A percentile compares a stretch with the other conserved stretches of the same genome.
phyloP scores from a whole-genome alignment of 2,329 filamentous ascomycete species.

The Neofusicoccum kwambonambiense region DNA sequence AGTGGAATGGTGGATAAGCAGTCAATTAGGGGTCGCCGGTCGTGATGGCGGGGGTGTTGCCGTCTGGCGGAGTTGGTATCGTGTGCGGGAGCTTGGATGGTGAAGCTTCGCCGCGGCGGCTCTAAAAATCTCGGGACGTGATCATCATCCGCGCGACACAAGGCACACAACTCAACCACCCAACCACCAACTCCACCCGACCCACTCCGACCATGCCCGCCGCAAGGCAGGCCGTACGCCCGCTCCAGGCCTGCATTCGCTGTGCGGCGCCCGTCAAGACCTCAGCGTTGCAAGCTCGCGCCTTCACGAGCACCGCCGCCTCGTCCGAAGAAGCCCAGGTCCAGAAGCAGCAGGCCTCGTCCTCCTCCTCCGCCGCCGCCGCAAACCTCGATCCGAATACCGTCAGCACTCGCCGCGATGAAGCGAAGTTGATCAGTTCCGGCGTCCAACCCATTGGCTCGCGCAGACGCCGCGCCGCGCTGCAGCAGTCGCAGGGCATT shows the following conservation, averaged over 20 bases:
- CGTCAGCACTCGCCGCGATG: constrained; percentile 63
- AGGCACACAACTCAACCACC: not conserved
- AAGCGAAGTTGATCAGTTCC: constrained; percentile 66
- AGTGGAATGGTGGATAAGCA: not conserved
- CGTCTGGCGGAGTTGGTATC: not conserved
- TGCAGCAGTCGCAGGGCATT: constrained; percentile 61
- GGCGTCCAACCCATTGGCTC: constrained; percentile 77
- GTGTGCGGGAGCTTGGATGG: constrained; percentile 4
- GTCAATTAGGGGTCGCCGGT: not conserved
- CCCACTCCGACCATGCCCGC: constrained; percentile 31
- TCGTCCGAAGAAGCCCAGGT: constrained; percentile 45
- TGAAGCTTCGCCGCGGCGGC: constrained; percentile 4
- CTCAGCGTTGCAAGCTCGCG: constrained; percentile 25
- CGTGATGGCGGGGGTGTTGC: not conserved
- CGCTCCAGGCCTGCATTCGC: constrained; percentile 33
- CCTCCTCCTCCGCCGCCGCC: constrained; percentile 18
- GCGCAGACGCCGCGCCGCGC: constrained; percentile 67
- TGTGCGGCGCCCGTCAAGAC: not conserved
- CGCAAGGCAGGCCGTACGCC: constrained; percentile 33
- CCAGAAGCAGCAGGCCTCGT: constrained; percentile 21
- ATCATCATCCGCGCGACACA: not conserved
- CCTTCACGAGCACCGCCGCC: constrained; percentile 49
- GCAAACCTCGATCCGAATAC: constrained; percentile 61
- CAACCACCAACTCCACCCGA: constrained; percentile 19
- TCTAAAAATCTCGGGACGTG: constrained; percentile 14